Base-by-base conservation (phyloP, 1,284 basidiomycete genomes). In the Limonomyces culmigenus region DNA sequence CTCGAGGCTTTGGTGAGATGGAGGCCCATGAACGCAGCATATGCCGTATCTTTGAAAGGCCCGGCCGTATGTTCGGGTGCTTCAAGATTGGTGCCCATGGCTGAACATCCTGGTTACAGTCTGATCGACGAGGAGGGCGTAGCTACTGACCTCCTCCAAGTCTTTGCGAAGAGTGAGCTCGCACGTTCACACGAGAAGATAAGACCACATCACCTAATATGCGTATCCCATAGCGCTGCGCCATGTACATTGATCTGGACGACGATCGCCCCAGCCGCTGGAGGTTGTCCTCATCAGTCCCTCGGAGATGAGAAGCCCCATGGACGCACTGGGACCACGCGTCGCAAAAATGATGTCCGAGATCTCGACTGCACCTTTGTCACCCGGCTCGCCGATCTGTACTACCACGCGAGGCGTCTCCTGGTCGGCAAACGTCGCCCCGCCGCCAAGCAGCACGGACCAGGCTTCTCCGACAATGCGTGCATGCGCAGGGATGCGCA, bases 401-500 rank as follows among this genome's bases (percentile, higher is more conserved):
- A 81, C 60, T 29, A 78, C 70, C 12, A 62, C 61, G 25, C 53
- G 51, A 2, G 79, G 78, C 39, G 56, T 65, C 39, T 60, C 57
- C 39, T 61, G 55, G 44, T 77, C 56, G 35, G 62, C 45, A 58
- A 86, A 87, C 0, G 49, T 53, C 11, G 54, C 45, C 0, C 83
- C 83, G 19, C 58, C 60, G 2, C 74, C 83, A 34, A 80, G 66
- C 39, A 87, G 70, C 15, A 73, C 68, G 0, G 78, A 66, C 78
- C 78, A 86, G 0, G 70, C 74, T 50, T 87, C 81, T 20, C 83
- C 83, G 8, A 77, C 67, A 21, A 86, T 59, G 34, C 69, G 70
- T 8, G 25, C 25, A 27, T 27, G 25, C 10, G 25, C 25, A 8
- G n/a, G 8, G 25, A n/a, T 27, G n/a, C n/a, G 25, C n/a, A 8